Conservation (phyloP, 345 rosid species). For the Lagerstroemia speciosa region DNA sequence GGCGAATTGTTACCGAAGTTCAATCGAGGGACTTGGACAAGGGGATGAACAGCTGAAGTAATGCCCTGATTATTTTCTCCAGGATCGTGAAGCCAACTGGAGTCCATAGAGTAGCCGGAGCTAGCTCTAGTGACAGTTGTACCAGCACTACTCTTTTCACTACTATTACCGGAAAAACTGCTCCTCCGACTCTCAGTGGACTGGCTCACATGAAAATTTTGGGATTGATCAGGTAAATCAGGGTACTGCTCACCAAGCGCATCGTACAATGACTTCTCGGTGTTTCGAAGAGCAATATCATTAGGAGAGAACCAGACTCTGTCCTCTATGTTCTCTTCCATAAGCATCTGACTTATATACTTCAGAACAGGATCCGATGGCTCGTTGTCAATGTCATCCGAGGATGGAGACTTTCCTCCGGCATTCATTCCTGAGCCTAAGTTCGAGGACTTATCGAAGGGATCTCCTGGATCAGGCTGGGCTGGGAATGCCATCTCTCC, state of each 20-base stretch:
- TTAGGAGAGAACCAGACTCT: slow-evolving; percentile 40
- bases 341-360: slow-evolving; percentile 55
- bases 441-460: neutral
- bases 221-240: slow-evolving; percentile 11
- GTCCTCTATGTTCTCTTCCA: slow-evolving; percentile 65
- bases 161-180: slow-evolving; percentile 17
- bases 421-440: neutral
- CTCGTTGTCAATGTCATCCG: slow-evolving; percentile 28
- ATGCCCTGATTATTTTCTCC: neutral
- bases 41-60: neutral
- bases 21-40: neutral
- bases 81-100: neutral
- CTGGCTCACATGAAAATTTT: slow-evolving; percentile 6
- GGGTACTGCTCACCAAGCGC: slow-evolving; percentile 34
- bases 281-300: slow-evolving; percentile 48
- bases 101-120: slow-evolving; percentile 16
- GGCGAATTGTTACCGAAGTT: neutral
- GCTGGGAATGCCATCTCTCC: slow-evolving; percentile 1
- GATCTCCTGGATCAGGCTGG: neutral
- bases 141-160: slow-evolving; percentile 16
- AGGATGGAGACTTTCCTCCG: slow-evolving; percentile 10
- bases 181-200: slow-evolving; percentile 18
- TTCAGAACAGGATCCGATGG: slow-evolving; percentile 43
- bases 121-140: neutral
- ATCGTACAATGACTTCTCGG: slow-evolving; percentile 57